Conservation (phyloP, 129 eudicot genomes). For the Flaveria sonorensis region DNA sequence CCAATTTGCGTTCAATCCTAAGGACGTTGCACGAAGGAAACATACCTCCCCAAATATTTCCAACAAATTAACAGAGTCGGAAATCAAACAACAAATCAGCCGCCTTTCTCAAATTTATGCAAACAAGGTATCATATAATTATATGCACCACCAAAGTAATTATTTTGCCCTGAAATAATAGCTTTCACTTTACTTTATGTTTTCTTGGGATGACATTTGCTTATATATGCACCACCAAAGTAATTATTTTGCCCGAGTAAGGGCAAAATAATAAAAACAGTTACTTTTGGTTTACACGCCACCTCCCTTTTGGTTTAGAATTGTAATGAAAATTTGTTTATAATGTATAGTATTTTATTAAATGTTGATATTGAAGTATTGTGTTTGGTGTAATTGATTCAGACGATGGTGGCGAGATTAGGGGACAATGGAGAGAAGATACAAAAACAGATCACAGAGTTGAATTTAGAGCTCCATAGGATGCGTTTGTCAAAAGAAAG, state of each 20-base stretch:
- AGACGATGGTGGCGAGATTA: slow-evolving; percentile 58
- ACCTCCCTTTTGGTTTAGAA: not conserved
- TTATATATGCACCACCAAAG: not conserved
- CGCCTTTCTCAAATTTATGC: slow-evolving; percentile 62
- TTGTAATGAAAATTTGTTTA: not conserved
- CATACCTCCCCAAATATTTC: slow-evolving; percentile 34
- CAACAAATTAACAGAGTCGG: slow-evolving; percentile 59
- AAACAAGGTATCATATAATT: slow-evolving; percentile 58
- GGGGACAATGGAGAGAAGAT: slow-evolving; percentile 70
- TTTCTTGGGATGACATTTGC: not conserved
- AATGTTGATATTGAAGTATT: not conserved
- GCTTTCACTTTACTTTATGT: not conserved
- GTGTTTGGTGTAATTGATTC: slow-evolving; percentile 6
- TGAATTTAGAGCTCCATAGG: slow-evolving; percentile 54
- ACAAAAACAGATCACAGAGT: slow-evolving; percentile 50
- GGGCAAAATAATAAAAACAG: too few species aligned
- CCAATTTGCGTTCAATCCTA: slow-evolving; percentile 78
- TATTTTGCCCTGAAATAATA: not conserved
- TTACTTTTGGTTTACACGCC: not conserved
- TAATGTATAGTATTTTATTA: not conserved
- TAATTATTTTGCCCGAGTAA: not conserved
- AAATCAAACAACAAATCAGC: slow-evolving; percentile 68
- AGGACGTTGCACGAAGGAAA: slow-evolving; percentile 55
- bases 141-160: not conserved
- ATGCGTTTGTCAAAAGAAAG: slow-evolving; percentile 29